phyloP scores from a whole-genome alignment of 2,329 filamentous ascomycete species.

The Metarhizium brunneum region DNA sequence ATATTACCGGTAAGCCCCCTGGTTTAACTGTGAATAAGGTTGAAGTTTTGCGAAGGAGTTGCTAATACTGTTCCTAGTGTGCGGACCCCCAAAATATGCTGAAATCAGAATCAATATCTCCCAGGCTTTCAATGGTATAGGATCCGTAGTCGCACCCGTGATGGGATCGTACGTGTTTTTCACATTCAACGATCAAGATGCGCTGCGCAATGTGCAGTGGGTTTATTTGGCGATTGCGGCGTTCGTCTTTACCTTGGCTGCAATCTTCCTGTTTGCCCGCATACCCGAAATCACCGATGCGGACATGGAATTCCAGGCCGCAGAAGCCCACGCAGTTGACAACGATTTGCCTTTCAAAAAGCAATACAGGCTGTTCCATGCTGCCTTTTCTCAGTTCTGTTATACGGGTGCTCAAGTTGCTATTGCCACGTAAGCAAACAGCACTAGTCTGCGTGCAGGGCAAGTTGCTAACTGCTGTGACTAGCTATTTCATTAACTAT shows the following conservation, averaged over 20 bases:
- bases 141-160: constrained; percentile 62
- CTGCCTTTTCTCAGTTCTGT: constrained; percentile 66
- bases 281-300: constrained; percentile 61
- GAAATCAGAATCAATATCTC: constrained; percentile 68
- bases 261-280: constrained; percentile 55
- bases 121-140: constrained; percentile 69
- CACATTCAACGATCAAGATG: constrained; percentile 44
- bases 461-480: not conserved
- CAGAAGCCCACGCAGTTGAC: constrained; percentile 39
- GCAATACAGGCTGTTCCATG: constrained; percentile 69
- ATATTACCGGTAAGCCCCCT: constrained; percentile 41
- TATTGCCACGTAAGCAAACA: constrained; percentile 33
- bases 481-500: constrained; percentile 66
- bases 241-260: constrained; percentile 59
- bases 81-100: constrained; percentile 57
- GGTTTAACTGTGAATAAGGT: not conserved
- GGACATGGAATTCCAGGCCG: constrained; percentile 55
- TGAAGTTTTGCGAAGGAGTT: not conserved
- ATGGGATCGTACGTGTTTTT: constrained; percentile 69
- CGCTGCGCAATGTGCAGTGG: constrained; percentile 63
- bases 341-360: constrained; percentile 55
- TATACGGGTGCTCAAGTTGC: constrained; percentile 66
- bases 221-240: constrained; percentile 64
- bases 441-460: not conserved
- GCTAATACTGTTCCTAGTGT: constrained; percentile 18